phyloP scores from a whole-genome alignment of 1,284 basidiomycete genomes.

The Tremellales sp. region DNA sequence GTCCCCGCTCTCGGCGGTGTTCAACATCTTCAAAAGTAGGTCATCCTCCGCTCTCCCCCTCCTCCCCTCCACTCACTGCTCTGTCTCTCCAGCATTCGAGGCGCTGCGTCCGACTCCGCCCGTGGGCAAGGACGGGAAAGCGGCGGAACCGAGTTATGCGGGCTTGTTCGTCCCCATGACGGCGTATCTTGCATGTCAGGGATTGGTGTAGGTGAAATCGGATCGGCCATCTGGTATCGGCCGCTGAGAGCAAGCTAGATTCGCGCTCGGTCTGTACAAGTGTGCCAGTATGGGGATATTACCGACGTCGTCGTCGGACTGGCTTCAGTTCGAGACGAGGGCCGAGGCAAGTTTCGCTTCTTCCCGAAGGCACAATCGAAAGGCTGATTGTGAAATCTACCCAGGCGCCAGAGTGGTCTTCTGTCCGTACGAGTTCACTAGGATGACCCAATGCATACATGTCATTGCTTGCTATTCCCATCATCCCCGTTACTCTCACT shows the following conservation, averaged over 20 bases:
- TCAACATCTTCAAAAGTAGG: constrained; percentile 69
- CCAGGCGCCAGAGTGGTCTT: constrained; percentile 41
- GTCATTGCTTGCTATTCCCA: not conserved
- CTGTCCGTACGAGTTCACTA: constrained; percentile 24
- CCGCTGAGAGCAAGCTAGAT: constrained; percentile 54
- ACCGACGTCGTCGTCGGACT: constrained; percentile 82
- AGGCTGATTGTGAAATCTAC: not conserved
- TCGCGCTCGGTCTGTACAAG: constrained; percentile 81
- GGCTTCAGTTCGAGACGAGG: constrained; percentile 83
- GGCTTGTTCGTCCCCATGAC: constrained; percentile 42
- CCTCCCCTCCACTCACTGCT: not conserved
- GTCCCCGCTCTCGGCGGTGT: constrained; percentile 72
- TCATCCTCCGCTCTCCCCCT: constrained; percentile 10
- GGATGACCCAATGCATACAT: constrained; percentile 14
- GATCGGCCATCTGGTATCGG: constrained; percentile 57
- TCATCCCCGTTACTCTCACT: not conserved
- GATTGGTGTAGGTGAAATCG: constrained; percentile 49
- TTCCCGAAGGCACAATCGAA: not conserved
- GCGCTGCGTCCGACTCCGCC: constrained; percentile 36
- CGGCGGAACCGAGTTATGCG: constrained; percentile 27
- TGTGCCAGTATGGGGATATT: constrained; percentile 84
- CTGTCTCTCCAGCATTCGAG: constrained; percentile 40
- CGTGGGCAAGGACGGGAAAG: constrained; percentile 3
- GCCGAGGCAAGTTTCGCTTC: constrained; percentile 55
- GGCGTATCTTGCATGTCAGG: constrained; percentile 44